Evolutionary conservation across 768 basidiomycete genomes (phyloP), one percentile per base, ranked within the genome.

Genomic region (Leccinellum rugosiceps): DNA sequence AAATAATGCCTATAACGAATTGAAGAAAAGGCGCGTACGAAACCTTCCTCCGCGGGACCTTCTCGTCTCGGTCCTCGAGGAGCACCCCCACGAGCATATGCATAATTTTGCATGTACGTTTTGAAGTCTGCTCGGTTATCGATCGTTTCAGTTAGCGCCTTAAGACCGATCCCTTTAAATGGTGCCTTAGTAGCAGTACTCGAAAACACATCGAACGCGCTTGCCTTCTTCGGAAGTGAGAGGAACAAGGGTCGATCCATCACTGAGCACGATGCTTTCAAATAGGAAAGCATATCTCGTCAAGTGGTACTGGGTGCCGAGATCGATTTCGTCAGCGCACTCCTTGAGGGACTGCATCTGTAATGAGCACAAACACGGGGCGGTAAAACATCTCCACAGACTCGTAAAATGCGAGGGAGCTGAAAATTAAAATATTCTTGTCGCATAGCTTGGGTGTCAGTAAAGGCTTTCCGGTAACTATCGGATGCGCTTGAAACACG

Each of bases 371-470:
- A 23, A 57, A 15, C 31, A 56, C 28, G 32, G 28, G 21, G 47
- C 7, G 31, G 13, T 38, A 11, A 46, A 45, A 38, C 30, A 54
- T 32, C 43, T n/a, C 46, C 31, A 80, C 90, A 68, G 69, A 95
- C 94, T 52, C 97, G 83, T 38, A 99, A 74, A 56, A 98, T 91
- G 63, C 94, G 88, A 54, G 97, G 97, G 41, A 98, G 76, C 66
- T 98, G 96, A 67, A 96, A 90, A 71, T 98, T 96, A 74, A 97
- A 99, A 72, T 98, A 98, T 68, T 99, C 97, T 72, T 98, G 95
- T 59, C 95, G 82, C 76, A 92, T 85, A 5, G 85, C 77, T 71
- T 98, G 94, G 13, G 90, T 92, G 61, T 98, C 94, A 14, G 83
- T 84, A 30, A 97, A 87, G 2, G 92, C 87, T 73, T 97, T 95